phyloP scores from a whole-genome alignment of 768 basidiomycete genomes.

The Leccinum barrowsii region DNA sequence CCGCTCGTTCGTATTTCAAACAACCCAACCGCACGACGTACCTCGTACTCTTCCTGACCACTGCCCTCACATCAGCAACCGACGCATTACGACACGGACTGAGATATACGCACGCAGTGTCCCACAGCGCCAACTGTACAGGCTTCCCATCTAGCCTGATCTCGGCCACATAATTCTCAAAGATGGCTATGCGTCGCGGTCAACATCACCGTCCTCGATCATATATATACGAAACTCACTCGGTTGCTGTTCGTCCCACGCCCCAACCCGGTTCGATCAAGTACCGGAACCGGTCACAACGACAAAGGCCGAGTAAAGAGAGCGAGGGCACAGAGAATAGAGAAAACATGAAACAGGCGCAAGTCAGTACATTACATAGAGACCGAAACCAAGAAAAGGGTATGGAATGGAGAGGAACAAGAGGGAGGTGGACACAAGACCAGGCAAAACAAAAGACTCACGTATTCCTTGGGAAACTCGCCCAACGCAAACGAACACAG shows the following conservation, averaged over 20 bases:
- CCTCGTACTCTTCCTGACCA: conserved; percentile 71
- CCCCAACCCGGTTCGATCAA: not conserved
- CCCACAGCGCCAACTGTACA: conserved; percentile 96
- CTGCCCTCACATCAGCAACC: conserved; percentile 37
- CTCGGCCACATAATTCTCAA: conserved; percentile 99
- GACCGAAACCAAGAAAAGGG: not conserved
- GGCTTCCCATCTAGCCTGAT: conserved; percentile 97
- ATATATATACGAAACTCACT: conserved; percentile 32
- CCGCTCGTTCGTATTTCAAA: not conserved
- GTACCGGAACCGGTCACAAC: not conserved
- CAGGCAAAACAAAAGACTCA: conserved; percentile 40
- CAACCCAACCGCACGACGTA: conserved; percentile 23
- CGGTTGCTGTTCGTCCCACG: conserved; percentile 38
- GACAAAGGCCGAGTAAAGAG: not conserved
- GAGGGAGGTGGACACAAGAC: not conserved
- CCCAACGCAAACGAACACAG: conserved; percentile 90
- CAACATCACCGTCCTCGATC: not conserved
- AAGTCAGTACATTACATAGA: not conserved
- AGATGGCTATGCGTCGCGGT: conserved; percentile 54
- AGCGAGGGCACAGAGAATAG: not conserved
- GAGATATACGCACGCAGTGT: conserved; percentile 83
- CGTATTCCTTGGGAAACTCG: conserved; percentile 95
- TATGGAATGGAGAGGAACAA: not conserved
- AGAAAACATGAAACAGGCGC: not conserved
- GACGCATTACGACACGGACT: not conserved